Percentiles rank a stretch among this genome's conserved stretches.
Conservation (phyloP, 202 grass and related monocot genomes). For the Panicum hallii region DNA sequence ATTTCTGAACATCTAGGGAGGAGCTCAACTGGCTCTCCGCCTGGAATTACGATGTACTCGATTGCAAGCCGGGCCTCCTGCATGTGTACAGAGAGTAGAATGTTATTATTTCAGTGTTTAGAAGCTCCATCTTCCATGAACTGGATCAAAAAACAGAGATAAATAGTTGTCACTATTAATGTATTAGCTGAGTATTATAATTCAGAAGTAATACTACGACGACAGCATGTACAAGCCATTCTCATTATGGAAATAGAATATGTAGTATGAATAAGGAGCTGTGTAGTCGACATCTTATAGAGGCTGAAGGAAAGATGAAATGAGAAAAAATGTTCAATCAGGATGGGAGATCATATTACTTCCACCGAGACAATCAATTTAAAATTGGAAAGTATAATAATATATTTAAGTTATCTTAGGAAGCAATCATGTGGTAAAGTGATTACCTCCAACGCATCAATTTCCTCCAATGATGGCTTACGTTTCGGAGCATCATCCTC, state of each 20-base stretch:
- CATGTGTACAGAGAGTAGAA: conserved; percentile 8
- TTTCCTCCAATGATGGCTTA: conserved; percentile 93
- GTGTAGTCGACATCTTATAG: conserved; percentile 7
- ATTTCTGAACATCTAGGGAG: conserved; percentile 96
- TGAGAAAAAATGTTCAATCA: conserved; percentile 10
- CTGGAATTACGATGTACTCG: conserved; percentile 96
- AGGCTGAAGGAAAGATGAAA: conserved; percentile 14
- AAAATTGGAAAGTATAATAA: background rate
- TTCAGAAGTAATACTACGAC: background rate
- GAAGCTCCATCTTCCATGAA: conserved; percentile 22
- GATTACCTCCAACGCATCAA: conserved; percentile 92
- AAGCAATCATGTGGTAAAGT: background rate
- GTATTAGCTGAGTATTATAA: conserved; percentile 15
- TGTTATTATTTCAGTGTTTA: conserved; percentile 18
- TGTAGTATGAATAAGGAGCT: background rate
- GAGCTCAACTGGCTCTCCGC: conserved; percentile 88
- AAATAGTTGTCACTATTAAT: background rate
- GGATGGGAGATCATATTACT: background rate
- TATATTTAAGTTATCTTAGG: background rate
- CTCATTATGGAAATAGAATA: background rate
- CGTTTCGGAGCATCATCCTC: conserved; percentile 91
- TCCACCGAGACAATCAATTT: background rate
- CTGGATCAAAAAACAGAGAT: background rate
- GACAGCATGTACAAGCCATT: background rate
- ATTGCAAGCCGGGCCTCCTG: conserved; percentile 94